Evolutionary conservation across 208 protist genomes (phyloP).

Genomic region (Trypanosoma rangeli): DNA sequence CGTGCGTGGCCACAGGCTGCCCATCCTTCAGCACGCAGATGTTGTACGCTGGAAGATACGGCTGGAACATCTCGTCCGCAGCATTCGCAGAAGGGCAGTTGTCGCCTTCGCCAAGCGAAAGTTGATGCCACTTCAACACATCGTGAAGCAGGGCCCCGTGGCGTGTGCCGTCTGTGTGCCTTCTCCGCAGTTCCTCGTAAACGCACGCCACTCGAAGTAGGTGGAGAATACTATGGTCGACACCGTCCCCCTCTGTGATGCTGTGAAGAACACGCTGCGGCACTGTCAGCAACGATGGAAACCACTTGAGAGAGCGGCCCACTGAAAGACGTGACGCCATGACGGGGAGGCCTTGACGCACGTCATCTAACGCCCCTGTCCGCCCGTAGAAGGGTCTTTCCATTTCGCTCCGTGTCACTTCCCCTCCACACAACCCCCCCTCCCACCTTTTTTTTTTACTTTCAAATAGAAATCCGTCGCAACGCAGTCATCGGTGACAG

Average conservation of each 20-base stretch:
- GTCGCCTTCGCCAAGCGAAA: background rate
- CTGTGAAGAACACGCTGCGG: conserved; percentile 70
- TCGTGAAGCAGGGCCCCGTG: conserved; percentile 25
- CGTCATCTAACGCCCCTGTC: conserved; percentile 53
- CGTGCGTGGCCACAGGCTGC: conserved; percentile 32
- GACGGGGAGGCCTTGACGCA: conserved; percentile 43
- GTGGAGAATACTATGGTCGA: conserved; percentile 35
- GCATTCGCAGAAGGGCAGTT: background rate
- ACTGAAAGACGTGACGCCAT: conserved; percentile 27
- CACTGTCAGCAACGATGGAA: conserved; percentile 64
- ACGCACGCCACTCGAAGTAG: conserved; percentile 55
- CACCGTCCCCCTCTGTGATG: conserved; percentile 36
- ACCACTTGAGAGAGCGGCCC: conserved; percentile 52
- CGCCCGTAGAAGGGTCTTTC: conserved; percentile 73
- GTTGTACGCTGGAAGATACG: conserved; percentile 58
- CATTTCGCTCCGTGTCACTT: conserved; percentile 26
- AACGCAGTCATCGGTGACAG: conserved; percentile 3
- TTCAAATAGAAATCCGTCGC: too few species aligned
- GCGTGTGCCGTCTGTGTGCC: conserved; percentile 1
- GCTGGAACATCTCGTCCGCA: conserved; percentile 19
- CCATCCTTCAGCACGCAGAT: conserved; percentile 61
- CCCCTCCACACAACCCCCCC: too few species aligned
- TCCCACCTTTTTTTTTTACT: too few species aligned
- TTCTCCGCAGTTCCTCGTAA: conserved; percentile 35
- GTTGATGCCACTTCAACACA: conserved; percentile 39